phyloP scores from a whole-genome alignment of 2,329 filamentous ascomycete species.

The Emydomyces testavorans region DNA sequence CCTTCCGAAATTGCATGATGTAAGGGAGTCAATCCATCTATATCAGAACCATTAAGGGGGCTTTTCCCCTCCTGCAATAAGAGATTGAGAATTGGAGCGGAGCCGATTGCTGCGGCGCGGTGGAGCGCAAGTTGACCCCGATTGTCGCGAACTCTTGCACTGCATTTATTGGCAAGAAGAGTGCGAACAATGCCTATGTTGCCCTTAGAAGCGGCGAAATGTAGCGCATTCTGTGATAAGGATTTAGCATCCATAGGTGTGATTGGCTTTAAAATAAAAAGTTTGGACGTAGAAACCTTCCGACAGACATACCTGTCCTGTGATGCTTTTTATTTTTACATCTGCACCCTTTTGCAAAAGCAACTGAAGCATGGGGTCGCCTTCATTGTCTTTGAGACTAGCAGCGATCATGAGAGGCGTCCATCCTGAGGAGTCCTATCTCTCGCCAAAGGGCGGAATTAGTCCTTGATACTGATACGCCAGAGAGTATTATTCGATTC shows the following conservation, averaged over 20 bases:
- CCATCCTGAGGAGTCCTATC: slow-evolving; percentile 40
- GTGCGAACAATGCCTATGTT: slow-evolving; percentile 70
- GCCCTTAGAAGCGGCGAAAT: slow-evolving; percentile 83
- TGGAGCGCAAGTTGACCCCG: slow-evolving; percentile 85
- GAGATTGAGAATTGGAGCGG: slow-evolving; percentile 71
- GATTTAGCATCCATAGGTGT: slow-evolving; percentile 2
- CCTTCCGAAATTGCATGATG: slow-evolving; percentile 59
- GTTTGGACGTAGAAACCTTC: not conserved
- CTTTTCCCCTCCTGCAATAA: slow-evolving; percentile 63
- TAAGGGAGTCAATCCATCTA: slow-evolving; percentile 71
- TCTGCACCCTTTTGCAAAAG: slow-evolving; percentile 39
- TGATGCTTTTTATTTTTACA: slow-evolving; percentile 33
- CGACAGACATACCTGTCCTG: slow-evolving; percentile 30
- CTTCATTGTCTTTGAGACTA: slow-evolving; percentile 37
- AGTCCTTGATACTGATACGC: not conserved
- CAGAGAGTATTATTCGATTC: not conserved
- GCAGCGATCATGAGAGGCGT: slow-evolving; percentile 42
- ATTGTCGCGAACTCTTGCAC: slow-evolving; percentile 68
- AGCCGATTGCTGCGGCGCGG: slow-evolving; percentile 80
- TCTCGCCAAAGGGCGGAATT: not conserved
- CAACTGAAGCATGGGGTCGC: slow-evolving; percentile 36
- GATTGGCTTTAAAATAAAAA: not conserved
- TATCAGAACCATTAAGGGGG: slow-evolving; percentile 72
- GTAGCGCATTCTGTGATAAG: slow-evolving; percentile 59
- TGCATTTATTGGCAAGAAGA: slow-evolving; percentile 65